Evolutionary conservation across 495 filamentous ascomycete species (phyloP).

Genomic region (Xylaria longipes): DNA sequence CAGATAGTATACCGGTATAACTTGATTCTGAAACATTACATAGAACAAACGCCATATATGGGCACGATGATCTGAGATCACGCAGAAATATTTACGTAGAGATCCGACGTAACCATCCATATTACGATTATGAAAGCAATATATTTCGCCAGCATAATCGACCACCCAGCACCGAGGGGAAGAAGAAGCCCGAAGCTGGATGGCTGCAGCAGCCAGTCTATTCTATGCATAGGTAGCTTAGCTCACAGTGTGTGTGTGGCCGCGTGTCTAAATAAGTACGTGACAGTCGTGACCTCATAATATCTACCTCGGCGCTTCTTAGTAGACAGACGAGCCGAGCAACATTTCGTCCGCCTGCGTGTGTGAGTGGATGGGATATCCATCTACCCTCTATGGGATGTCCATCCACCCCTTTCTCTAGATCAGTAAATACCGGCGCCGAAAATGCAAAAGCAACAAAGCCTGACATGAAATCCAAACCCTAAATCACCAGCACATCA

Average conservation of each 20-base stretch:
- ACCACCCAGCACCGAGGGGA: background rate
- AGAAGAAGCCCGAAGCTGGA: background rate
- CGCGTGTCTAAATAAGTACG: background rate
- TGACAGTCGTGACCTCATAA: constrained; percentile 5
- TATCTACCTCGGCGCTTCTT: background rate
- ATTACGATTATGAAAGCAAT: background rate
- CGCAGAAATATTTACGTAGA: background rate
- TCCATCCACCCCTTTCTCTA: background rate
- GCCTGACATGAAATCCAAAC: background rate
- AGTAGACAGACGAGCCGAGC: background rate
- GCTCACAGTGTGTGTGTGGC: background rate
- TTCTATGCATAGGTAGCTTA: background rate
- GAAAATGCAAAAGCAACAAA: constrained; percentile 6
- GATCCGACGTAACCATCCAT: background rate
- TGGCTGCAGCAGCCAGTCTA: background rate
- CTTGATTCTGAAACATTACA: background rate
- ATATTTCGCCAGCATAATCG: background rate
- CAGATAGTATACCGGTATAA: background rate
- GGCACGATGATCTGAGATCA: background rate
- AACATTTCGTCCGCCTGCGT: background rate
- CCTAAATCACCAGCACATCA: constrained; percentile 5
- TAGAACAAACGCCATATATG: background rate
- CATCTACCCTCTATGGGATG: background rate
- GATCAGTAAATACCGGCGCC: background rate
- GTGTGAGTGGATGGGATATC: background rate